These are phyloP conservation scores for Annulohypoxylon maeteangense DNA, from an alignment of 495 filamentous ascomycete genomes.

Conservation along the genomic window DNA sequence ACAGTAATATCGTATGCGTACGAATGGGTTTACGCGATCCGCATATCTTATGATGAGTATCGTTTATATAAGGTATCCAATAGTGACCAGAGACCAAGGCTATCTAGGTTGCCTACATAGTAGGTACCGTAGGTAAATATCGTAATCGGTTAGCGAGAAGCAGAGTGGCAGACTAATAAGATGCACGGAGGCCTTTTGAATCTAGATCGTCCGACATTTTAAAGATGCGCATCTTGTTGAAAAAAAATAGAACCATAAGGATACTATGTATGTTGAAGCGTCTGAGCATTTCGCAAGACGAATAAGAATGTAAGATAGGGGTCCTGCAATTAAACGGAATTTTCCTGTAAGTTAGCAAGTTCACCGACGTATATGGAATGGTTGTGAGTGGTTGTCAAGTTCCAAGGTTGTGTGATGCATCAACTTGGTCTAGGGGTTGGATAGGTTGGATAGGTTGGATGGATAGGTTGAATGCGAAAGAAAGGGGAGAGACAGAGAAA, in stretches of 20 bases:
- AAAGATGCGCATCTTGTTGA: background rate
- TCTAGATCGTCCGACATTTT: background rate
- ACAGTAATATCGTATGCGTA: constrained; percentile 20
- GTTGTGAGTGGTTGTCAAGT: background rate
- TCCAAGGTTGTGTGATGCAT: constrained; percentile 4
- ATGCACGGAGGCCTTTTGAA: background rate
- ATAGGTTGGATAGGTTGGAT: background rate
- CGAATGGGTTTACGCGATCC: constrained; percentile 18
- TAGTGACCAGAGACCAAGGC: background rate
- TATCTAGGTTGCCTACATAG: background rate
- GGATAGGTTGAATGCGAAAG: constrained; percentile 27
- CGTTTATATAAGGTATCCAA: constrained; percentile 16
- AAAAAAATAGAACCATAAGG: background rate
- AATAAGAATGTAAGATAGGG: background rate
- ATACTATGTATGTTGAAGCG: background rate
- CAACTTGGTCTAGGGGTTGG: background rate
- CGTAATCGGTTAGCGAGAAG: constrained; percentile 13
- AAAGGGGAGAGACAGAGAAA: constrained; percentile 43
- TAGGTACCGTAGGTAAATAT: background rate
- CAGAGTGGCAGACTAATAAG: background rate
- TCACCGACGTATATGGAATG: background rate
- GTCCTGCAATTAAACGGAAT: background rate
- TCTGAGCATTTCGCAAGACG: constrained; percentile 4
- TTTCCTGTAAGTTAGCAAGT: background rate
- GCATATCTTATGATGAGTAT: background rate